phyloP scores from a whole-genome alignment of 371 early-diverging fungal genomes.

The Mucor racemosus region DNA sequence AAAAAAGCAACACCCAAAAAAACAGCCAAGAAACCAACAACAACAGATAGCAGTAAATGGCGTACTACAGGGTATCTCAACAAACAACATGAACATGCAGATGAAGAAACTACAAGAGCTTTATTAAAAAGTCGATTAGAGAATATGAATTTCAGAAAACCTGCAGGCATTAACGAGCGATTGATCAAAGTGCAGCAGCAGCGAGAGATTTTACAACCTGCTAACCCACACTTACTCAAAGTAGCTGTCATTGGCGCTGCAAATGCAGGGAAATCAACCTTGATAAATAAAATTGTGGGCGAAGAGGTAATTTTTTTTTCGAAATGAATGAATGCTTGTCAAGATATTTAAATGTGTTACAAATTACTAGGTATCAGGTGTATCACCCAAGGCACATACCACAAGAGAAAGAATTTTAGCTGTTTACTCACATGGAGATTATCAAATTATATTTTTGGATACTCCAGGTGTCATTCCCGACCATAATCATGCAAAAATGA shows the following conservation, averaged over 20 bases:
- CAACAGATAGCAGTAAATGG: neutral
- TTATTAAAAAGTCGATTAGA: neutral
- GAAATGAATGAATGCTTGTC: too few relatives aligned
- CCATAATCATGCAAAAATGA: conserved; percentile 49
- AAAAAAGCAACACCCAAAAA: neutral
- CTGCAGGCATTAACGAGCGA: conserved; percentile 35
- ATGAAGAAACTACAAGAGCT: neutral
- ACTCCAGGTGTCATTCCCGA: conserved; percentile 67
- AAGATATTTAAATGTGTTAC: too few relatives aligned
- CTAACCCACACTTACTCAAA: conserved; percentile 62
- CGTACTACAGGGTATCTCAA: conserved; percentile 1
- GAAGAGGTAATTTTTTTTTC: conserved; percentile 25
- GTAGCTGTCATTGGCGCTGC: conserved; percentile 77
- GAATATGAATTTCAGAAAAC: conserved; percentile 18
- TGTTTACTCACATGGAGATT: conserved; percentile 58
- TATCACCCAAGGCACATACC: conserved; percentile 77
- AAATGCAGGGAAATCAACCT: conserved; percentile 83
- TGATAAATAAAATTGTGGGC: conserved; percentile 69
- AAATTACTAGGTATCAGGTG: conserved; percentile 59
- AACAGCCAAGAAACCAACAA: conserved; percentile 2
- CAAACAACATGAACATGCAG: neutral
- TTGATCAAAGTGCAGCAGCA: conserved; percentile 41
- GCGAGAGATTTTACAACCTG: conserved; percentile 61
- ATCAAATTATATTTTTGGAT: conserved; percentile 70
- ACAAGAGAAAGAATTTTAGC: conserved; percentile 71